Percentiles rank a stretch among this genome's conserved stretches.
Conservation (phyloP, 1,139 yeast genomes). For the Yamadazyma triangularis region DNA sequence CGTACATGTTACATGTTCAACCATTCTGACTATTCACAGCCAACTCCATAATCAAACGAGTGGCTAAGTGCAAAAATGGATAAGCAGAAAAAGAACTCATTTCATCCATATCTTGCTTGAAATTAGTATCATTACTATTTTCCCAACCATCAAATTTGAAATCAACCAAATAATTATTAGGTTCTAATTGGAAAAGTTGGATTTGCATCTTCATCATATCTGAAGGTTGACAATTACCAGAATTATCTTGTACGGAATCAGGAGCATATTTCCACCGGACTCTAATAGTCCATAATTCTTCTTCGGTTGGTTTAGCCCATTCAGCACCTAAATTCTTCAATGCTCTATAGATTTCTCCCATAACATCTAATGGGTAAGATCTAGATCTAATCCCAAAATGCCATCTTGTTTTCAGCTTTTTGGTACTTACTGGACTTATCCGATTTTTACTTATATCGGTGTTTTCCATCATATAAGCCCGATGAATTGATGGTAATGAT, state of each 20-base stretch:
- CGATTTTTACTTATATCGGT: slow-evolving; percentile 35
- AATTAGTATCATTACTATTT: slow-evolving; percentile 18
- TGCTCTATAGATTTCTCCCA: slow-evolving; percentile 98
- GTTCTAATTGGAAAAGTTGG: slow-evolving; percentile 92
- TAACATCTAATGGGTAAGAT: slow-evolving; percentile 94
- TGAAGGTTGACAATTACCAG: slow-evolving; percentile 12
- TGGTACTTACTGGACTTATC: slow-evolving; percentile 70
- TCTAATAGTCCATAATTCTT: slow-evolving; percentile 92
- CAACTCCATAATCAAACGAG: slow-evolving; percentile 89
- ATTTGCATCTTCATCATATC: slow-evolving; percentile 91
- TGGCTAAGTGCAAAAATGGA: slow-evolving; percentile 90
- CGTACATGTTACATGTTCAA: too few species aligned
- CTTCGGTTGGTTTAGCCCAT: slow-evolving; percentile 93
- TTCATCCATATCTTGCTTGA: slow-evolving; percentile 52
- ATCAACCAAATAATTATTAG: slow-evolving; percentile 92
- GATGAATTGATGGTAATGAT: slow-evolving; percentile 87
- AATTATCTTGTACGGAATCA: slow-evolving; percentile 23
- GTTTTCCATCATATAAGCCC: slow-evolving; percentile 83
- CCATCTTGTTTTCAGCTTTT: slow-evolving; percentile 94
- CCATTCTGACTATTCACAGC: slow-evolving; percentile 68
- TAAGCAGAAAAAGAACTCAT: slow-evolving; percentile 87
- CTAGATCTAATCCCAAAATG: slow-evolving; percentile 97
- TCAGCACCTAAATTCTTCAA: slow-evolving; percentile 92
- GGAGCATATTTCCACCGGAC: slow-evolving; percentile 91
- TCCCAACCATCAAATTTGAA: slow-evolving; percentile 99